Percentiles rank a stretch among this genome's conserved stretches.
These are phyloP conservation scores for Xylaria sp. DNA, from an alignment of 2,329 filamentous ascomycete species.

Conservation along the genomic window DNA sequence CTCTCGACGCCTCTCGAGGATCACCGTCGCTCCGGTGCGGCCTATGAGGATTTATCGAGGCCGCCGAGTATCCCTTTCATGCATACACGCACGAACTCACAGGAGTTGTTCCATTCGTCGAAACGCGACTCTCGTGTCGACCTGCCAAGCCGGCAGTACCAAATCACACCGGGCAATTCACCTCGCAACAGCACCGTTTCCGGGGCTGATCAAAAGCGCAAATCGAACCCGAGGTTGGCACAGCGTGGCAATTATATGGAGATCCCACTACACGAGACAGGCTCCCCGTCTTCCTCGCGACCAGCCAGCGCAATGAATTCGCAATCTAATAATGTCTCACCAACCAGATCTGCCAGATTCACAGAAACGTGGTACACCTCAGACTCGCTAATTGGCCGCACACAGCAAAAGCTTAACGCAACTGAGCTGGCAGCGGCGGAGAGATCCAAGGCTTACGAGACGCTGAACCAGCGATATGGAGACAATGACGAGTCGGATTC, in stretches of 20 bases:
- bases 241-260: slow-evolving; percentile 62
- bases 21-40: slow-evolving; percentile 56
- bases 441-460: slow-evolving; percentile 55
- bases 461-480: slow-evolving; percentile 58
- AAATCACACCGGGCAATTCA: slow-evolving; percentile 55
- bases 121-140: slow-evolving; percentile 65
- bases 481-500: slow-evolving; percentile 40
- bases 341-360: slow-evolving; percentile 58
- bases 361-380: slow-evolving; percentile 67
- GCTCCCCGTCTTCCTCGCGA: slow-evolving; percentile 41
- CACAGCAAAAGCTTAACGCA: slow-evolving; percentile 62
- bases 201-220: slow-evolving; percentile 60
- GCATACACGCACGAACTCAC: slow-evolving; percentile 76
- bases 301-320: slow-evolving; percentile 38
- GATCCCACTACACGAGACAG: slow-evolving; percentile 59
- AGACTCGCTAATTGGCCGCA: slow-evolving; percentile 65
- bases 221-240: slow-evolving; percentile 54
- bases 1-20: slow-evolving; percentile 59
- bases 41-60: slow-evolving; percentile 59
- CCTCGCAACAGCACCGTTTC: slow-evolving; percentile 57
- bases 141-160: slow-evolving; percentile 67
- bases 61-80: slow-evolving; percentile 78
- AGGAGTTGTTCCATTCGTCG: slow-evolving; percentile 64
- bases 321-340: slow-evolving; percentile 48
- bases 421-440: slow-evolving; percentile 45